A percentile compares a stretch with the other conserved stretches of the same genome.
phyloP scores from a whole-genome alignment of 106 monocot genomes.

The Allium fistulosum region DNA sequence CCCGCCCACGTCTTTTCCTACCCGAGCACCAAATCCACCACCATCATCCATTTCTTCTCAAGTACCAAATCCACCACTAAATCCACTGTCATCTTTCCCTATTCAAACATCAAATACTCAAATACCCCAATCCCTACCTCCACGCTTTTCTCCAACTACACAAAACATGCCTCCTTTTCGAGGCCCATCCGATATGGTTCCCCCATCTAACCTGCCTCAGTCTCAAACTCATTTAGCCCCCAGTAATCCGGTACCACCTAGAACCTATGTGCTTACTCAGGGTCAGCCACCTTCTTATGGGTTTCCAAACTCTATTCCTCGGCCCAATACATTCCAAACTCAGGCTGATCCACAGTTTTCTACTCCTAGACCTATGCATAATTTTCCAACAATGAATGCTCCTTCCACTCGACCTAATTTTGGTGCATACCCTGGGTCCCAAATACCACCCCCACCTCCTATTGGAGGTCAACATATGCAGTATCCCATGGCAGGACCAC shows the following conservation, averaged over 20 bases:
- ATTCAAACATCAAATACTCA: constrained; percentile 15
- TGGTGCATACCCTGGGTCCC: constrained; percentile 23
- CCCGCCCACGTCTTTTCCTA: constrained; percentile 11
- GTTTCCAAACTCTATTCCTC: constrained; percentile 14
- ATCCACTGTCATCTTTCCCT: constrained; percentile 19
- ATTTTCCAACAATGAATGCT: constrained; percentile 13
- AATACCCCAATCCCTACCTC: constrained; percentile 26
- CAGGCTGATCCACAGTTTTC: constrained; percentile 27
- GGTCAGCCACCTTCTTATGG: constrained; percentile 16
- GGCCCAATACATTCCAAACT: constrained; percentile 21
- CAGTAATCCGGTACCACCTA: constrained; percentile 14
- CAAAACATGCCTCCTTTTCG: constrained; percentile 25
- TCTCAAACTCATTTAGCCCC: constrained; percentile 22
- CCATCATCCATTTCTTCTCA: constrained; percentile 15
- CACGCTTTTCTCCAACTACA: constrained; percentile 16
- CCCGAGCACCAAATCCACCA: constrained; percentile 15
- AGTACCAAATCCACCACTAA: constrained; percentile 20
- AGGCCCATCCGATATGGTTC: constrained; percentile 11
- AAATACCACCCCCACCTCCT: constrained; percentile 29
- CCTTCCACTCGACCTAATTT: constrained; percentile 23
- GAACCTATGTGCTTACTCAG: constrained; percentile 19
- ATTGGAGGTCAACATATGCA: constrained; percentile 30
- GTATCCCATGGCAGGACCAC: constrained; percentile 48
- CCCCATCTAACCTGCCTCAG: constrained; percentile 31
- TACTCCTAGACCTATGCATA: constrained; percentile 23